Percentiles rank a stretch among this genome's conserved stretches.
Conservation (phyloP, 78 protist species). For the Dictyostelium capitatum region DNA sequence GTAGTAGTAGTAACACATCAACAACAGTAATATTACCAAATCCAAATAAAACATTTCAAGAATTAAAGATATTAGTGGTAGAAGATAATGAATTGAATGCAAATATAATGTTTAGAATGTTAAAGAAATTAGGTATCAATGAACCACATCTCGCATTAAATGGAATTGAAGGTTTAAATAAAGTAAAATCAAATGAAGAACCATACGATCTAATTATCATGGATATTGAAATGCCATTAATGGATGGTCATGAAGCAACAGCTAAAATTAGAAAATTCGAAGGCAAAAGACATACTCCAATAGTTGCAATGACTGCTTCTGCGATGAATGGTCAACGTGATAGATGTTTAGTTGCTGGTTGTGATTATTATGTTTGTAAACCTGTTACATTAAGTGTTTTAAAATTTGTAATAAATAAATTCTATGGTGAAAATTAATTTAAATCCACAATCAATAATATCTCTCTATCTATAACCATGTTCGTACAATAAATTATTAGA, state of each 20-base stretch:
- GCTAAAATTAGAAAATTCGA: conserved; percentile 33
- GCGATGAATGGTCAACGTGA: conserved; percentile 60
- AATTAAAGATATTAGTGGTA: conserved; percentile 18
- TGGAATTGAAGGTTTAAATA: conserved; percentile 68
- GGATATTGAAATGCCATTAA: conserved; percentile 83
- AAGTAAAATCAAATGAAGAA: conserved; percentile 3
- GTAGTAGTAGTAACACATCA: neutral
- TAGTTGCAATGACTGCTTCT: conserved; percentile 46
- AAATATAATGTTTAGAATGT: conserved; percentile 52
- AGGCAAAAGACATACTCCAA: conserved; percentile 37
- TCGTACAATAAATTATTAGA: too few relatives aligned
- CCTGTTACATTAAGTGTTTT: conserved; percentile 43
- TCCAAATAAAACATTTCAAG: neutral
- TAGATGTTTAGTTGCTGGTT: conserved; percentile 26
- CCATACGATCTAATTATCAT: conserved; percentile 46
- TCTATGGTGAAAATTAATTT: too few relatives aligned
- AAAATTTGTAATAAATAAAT: neutral
- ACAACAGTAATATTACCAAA: neutral
- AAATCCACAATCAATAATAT: too few relatives aligned
- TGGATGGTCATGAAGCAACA: conserved; percentile 81
- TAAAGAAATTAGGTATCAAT: conserved; percentile 33
- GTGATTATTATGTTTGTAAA: conserved; percentile 44
- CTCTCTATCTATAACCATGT: too few relatives aligned
- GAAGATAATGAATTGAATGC: conserved; percentile 65
- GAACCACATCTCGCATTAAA: conserved; percentile 35